Evolutionary conservation across 805 yeast genomes (phyloP), one percentile per base, ranked within the genome.

Genomic region (Wickerhamiella parazyma): DNA sequence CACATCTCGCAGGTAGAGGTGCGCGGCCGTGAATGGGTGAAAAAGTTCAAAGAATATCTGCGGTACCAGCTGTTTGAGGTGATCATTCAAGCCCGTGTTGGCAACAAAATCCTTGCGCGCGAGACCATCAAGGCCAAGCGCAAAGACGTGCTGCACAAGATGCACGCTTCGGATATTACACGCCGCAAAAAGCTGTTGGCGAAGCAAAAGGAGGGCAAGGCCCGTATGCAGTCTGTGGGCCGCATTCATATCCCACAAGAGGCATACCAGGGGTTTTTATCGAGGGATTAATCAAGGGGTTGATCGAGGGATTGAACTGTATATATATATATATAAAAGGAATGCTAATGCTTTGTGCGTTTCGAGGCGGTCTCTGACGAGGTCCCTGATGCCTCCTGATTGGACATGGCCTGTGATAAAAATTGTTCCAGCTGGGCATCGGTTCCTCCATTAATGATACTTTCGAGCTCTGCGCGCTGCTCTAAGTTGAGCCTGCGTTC

Each of bases 121-220:
- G 95, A 89, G 56, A 87, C 96, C 0, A 82, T 91, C 49, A 83
- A 84, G 59, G 97, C 97, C 5, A 75, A 84, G 57, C 69, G 95
- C 48, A 89, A 89, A 62, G 97, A 89, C 62, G 98, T 89, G n/a
- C 68, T 91, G 44, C 94, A 91, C 22, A 82, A 77, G 56, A 65
- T 91, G 48, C 97, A 89, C 61, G 98, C 97, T 0, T 78, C 95
- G 16, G 98, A 89, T 66, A 74, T 87, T 26, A 73, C 93, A 0
- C 71, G 98, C 64, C 71, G 95, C 49, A 86, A 86, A 67, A 89
- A 89, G 63, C 69, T 89, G 51, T 66, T 89, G 42, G 84, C 72
- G 44, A 80, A 81, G 54, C 98, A 89, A 56, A 89, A 87, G 60
- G 95, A 84, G 57, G 98, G 98, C 31, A 91, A 91, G 63, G 84